Percentiles rank a stretch among this genome's conserved stretches.
phyloP scores from a whole-genome alignment of 2,329 filamentous ascomycete genomes.

The Fusarium nelsonii region DNA sequence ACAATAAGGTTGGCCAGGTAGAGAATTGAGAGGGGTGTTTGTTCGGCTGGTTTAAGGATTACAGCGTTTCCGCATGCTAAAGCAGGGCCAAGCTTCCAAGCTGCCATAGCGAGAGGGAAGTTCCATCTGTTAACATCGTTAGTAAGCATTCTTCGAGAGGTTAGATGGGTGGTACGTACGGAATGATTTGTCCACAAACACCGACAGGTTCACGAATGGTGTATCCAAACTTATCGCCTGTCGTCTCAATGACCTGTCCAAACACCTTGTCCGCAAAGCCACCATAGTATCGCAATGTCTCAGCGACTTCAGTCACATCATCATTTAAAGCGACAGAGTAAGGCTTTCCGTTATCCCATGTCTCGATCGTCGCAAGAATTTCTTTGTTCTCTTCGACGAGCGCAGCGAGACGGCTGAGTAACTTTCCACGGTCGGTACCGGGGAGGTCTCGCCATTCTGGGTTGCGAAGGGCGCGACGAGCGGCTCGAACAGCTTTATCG shows the following conservation, averaged over 20 bases:
- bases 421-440: constrained; percentile 72
- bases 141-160: not conserved
- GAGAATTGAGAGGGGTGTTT: constrained; percentile 74
- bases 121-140: constrained; percentile 65
- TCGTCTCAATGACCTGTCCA: constrained; percentile 80
- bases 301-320: constrained; percentile 66
- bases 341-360: constrained; percentile 83
- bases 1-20: constrained; percentile 75
- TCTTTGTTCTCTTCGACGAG: constrained; percentile 74
- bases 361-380: constrained; percentile 68
- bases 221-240: constrained; percentile 77
- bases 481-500: constrained; percentile 56
- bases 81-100: constrained; percentile 82
- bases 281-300: constrained; percentile 77
- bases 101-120: constrained; percentile 63
- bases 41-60: constrained; percentile 75
- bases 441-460: constrained; percentile 77
- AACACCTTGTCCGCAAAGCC: constrained; percentile 85
- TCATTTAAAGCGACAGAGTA: constrained; percentile 74
- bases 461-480: constrained; percentile 75
- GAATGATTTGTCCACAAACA: constrained; percentile 80
- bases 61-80: constrained; percentile 73
- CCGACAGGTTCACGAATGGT: constrained; percentile 82
- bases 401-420: constrained; percentile 79
- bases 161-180: constrained; percentile 47